phyloP scores from a whole-genome alignment of 441 rosid species.

The Gossypium lobatum region DNA sequence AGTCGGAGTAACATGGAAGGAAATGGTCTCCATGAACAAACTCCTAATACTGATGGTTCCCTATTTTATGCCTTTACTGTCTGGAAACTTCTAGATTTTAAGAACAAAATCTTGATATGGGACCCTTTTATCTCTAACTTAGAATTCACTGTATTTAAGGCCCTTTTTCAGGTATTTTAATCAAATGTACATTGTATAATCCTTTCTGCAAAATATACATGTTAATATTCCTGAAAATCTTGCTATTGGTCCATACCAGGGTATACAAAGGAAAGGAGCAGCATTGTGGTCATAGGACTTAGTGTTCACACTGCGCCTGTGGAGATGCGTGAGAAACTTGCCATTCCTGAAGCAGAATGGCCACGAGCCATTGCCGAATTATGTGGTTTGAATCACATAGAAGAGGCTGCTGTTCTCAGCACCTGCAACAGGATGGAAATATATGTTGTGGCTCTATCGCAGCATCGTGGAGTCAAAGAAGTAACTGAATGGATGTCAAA shows the following conservation, averaged over 20 bases:
- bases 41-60: not conserved
- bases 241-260: conserved; percentile 33
- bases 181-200: not conserved
- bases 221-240: conserved; percentile 7
- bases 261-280: conserved; percentile 87
- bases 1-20: not conserved
- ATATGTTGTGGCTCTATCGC: conserved; percentile 88
- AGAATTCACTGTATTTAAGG: not conserved
- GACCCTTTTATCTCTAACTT: not conserved
- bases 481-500: conserved; percentile 99
- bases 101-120: not conserved
- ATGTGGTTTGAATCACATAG: conserved; percentile 81
- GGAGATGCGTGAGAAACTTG: conserved; percentile 95
- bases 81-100: not conserved
- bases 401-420: conserved; percentile 98
- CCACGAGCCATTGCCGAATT: conserved; percentile 81
- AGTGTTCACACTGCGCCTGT: conserved; percentile 87
- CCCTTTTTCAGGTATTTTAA: not conserved
- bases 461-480: conserved; percentile 93
- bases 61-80: not conserved
- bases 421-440: conserved; percentile 98
- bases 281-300: conserved; percentile 88
- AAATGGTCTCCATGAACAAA: not conserved
- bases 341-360: conserved; percentile 99
- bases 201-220: not conserved